These are phyloP conservation scores for Solanum hybrid DNA, from an alignment of 305 asterid species.

Conservation along the genomic window DNA sequence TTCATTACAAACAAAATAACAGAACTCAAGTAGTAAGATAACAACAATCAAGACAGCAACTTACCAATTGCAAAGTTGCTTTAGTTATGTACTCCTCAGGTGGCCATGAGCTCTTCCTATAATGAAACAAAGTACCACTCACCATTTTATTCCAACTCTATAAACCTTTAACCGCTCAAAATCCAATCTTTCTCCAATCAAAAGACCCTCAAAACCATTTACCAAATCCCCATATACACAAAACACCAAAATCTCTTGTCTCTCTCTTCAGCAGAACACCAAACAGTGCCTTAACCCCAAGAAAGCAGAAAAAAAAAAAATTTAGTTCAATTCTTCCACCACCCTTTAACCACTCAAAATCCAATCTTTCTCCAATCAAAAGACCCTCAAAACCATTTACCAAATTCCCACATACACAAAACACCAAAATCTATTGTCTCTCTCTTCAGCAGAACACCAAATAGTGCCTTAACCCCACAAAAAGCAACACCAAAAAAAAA, in stretches of 20 bases:
- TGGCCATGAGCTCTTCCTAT: conserved; percentile 93
- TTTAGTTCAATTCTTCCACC: neutral
- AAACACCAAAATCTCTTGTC: neutral
- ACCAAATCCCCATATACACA: neutral
- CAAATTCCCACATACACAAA: neutral
- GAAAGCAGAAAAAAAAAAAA: neutral
- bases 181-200: neutral
- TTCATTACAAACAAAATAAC: neutral
- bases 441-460: neutral
- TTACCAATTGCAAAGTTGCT: conserved; percentile 86
- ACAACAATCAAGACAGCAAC: conserved; percentile 17
- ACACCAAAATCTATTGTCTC: neutral
- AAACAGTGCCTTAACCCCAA: neutral
- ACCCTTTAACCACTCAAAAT: neutral
- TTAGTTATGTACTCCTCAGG: conserved; percentile 78
- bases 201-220: neutral
- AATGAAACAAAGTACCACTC: conserved; percentile 75
- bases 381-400: neutral
- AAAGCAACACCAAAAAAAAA: neutral
- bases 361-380: neutral
- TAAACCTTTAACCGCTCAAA: neutral
- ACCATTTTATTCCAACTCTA: conserved; percentile 42
- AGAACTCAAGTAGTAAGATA: neutral
- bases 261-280: neutral
- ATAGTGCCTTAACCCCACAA: neutral